Evolutionary conservation across 2,329 filamentous ascomycete genomes (phyloP), one percentile per base, ranked within the genome.

Genomic region (Chaetomiaceae sp.): DNA sequence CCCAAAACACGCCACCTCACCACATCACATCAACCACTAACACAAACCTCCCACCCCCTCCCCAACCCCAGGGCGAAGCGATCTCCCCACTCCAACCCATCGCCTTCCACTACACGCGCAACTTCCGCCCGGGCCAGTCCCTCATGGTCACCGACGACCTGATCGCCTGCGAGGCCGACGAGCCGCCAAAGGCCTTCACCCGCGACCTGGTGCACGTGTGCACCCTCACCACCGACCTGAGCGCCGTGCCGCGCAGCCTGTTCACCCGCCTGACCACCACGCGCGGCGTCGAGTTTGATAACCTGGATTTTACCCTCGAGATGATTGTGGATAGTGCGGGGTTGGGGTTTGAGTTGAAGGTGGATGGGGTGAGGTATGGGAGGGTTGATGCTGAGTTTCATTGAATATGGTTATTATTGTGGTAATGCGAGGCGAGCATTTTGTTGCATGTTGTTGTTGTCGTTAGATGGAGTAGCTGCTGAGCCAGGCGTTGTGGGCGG

Each of bases 31-130:
- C 31, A 20, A 44, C 16, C 27, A 48, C 34, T 20, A 31, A 25
- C 34, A 17, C 54, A 39, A 33, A 27, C 25, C 10, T 7, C 6
- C 25, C 25, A 27, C 25, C 25, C 25, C 23, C 45, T 9, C 19
- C 31, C 23, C 8, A 5, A 30, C 20, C 35, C 46, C 45, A 87
- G 83, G 86, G 85, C 51, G 86, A 89, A 59, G 79, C 86, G 33
- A 78, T 91, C 33, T 89, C 85, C 7, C 83, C 87, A n/a, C 72
- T 82, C 1, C 76, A 79, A 1, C 87, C 87, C 0, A 85, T 91
- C 52, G 86, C 85, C 2, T 91, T 92, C 69, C 87, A 91, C 72
- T 92, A 91, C 69, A 91, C 87, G 3, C 83, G 87, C 55, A 92
- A 91, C 67, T 92, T 92, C 70, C 81, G 86, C 1, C 86, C 86